Conservation (phyloP, 2,329 filamentous ascomycete species). For the Xylaria hypoxylon region DNA sequence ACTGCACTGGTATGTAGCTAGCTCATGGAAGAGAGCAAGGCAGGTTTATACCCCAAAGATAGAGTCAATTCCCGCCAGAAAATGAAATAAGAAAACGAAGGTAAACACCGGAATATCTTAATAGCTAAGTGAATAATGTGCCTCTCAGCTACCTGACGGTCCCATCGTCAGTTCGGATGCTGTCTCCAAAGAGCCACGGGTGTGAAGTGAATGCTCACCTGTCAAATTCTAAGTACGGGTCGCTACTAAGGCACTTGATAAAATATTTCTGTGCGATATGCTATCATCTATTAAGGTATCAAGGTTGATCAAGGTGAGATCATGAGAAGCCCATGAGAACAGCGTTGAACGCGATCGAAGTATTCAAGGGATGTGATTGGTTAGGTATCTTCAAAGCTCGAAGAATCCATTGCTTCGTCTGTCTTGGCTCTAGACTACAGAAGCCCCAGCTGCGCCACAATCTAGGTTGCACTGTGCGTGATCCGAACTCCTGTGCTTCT, state of each 20-base stretch:
- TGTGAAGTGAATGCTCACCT: conserved; percentile 1
- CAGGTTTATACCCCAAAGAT: background rate
- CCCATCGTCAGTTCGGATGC: conserved; percentile 10
- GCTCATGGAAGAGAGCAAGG: background rate
- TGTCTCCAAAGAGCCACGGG: background rate
- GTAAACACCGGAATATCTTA: background rate
- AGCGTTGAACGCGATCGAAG: conserved; percentile 11
- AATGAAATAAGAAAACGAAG: background rate
- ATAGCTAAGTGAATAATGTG: background rate
- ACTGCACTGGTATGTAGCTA: conserved; percentile 3
- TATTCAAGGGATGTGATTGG: conserved; percentile 25
- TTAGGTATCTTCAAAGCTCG: conserved; percentile 10
- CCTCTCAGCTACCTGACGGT: background rate
- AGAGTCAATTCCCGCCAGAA: background rate
- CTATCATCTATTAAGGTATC: background rate
- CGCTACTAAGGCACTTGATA: background rate
- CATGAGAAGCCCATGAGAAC: conserved; percentile 10
- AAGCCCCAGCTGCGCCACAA: conserved; percentile 28
- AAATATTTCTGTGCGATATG: background rate
- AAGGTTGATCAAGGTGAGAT: conserved; percentile 3
- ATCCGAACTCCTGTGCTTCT: background rate
- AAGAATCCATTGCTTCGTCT: conserved; percentile 18
- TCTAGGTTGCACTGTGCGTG: conserved; percentile 6
- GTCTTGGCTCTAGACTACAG: conserved; percentile 1
- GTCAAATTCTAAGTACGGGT: background rate